phyloP scores from a whole-genome alignment of 2,329 filamentous ascomycete species.

The Monilinia aucupariae region DNA sequence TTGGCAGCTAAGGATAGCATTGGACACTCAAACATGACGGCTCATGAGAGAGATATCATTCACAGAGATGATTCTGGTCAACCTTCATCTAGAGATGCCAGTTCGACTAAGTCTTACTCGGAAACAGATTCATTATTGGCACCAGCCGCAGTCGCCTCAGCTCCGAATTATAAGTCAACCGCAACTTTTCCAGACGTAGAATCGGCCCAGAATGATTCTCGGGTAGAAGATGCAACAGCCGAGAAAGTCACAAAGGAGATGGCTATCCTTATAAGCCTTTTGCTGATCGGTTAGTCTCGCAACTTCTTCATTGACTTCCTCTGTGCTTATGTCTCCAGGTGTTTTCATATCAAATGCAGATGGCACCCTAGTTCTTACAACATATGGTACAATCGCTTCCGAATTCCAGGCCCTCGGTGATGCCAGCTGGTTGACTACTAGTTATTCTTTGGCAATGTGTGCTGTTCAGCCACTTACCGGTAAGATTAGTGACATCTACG shows the following conservation, averaged over 20 bases:
- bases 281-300: conserved; percentile 23
- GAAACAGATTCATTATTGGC: conserved; percentile 16
- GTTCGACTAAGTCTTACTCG: conserved; percentile 5
- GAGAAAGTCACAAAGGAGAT: neutral
- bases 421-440: conserved; percentile 52
- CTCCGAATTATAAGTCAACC: conserved; percentile 18
- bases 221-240: neutral
- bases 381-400: conserved; percentile 56
- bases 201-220: neutral
- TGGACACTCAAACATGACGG: neutral
- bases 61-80: neutral
- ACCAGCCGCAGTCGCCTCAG: conserved; percentile 6
- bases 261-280: conserved; percentile 24
- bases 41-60: conserved; percentile 4
- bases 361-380: conserved; percentile 59
- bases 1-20: neutral
- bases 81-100: conserved; percentile 3
- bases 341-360: conserved; percentile 64
- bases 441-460: conserved; percentile 68
- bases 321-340: conserved; percentile 36
- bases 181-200: conserved; percentile 5
- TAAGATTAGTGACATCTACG: conserved; percentile 65
- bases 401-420: conserved; percentile 52
- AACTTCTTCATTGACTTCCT: neutral
- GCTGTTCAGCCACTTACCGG: conserved; percentile 72